Conservation (phyloP, 192 early-diverging fungal genomes). For the Rhizoclosmatium globosum region DNA sequence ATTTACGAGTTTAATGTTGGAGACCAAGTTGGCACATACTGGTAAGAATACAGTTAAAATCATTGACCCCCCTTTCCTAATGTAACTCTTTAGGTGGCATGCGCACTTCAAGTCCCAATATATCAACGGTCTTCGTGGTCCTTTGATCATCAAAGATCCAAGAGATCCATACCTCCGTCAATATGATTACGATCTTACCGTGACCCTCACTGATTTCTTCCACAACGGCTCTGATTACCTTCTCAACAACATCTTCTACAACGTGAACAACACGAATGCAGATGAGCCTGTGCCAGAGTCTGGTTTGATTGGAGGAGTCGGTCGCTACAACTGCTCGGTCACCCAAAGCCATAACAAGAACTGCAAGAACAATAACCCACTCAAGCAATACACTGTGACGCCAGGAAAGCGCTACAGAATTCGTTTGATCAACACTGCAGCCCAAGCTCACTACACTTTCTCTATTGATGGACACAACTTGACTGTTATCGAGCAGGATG, state of each 20-base stretch:
- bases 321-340: conserved; percentile 1
- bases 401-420: conserved; percentile 63
- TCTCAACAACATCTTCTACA: conserved; percentile 64
- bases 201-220: conserved; percentile 66
- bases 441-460: conserved; percentile 75
- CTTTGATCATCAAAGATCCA: conserved; percentile 73
- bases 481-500: conserved; percentile 81
- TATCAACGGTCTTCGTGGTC: conserved; percentile 76
- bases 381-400: conserved; percentile 53
- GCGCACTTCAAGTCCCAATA: conserved; percentile 16
- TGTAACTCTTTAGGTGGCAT: conserved; percentile 72
- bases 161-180: conserved; percentile 62
- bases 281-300: conserved; percentile 74
- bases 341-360: background rate
- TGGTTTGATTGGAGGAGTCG: conserved; percentile 62
- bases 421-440: conserved; percentile 84
- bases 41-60: conserved; percentile 51
- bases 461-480: conserved; percentile 79
- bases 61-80: too few relatives aligned
- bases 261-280: conserved; percentile 29
- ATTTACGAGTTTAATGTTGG: conserved; percentile 72
- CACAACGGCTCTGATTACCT: conserved; percentile 52
- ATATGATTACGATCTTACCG: conserved; percentile 60
- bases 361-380: conserved; percentile 10
- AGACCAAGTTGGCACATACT: conserved; percentile 81